Conservation (phyloP, 306 rosid species). For the Trifolium pratense region DNA sequence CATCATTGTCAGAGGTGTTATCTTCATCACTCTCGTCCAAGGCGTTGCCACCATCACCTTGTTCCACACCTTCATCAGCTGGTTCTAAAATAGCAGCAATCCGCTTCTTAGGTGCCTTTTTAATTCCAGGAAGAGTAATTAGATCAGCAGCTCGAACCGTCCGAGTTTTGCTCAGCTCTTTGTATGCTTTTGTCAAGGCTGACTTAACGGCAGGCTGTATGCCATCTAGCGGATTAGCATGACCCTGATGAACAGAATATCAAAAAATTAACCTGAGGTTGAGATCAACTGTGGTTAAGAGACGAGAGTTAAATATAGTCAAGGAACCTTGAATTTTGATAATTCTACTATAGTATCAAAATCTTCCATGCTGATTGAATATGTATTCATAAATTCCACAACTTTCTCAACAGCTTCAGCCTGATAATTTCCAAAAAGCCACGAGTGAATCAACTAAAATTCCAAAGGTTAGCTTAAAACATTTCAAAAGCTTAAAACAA, state of each 20-base stretch:
- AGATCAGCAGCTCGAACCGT: slow-evolving; percentile 81
- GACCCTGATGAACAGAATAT: slow-evolving; percentile 61
- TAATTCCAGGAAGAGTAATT: slow-evolving; percentile 70
- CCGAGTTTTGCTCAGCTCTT: slow-evolving; percentile 72
- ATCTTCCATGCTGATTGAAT: slow-evolving; percentile 87
- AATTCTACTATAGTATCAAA: slow-evolving; percentile 80
- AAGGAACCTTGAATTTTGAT: slow-evolving; percentile 83
- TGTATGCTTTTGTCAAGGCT: slow-evolving; percentile 89
- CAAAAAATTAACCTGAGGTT: slow-evolving; percentile 17
- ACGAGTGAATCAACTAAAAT: slow-evolving; percentile 23
- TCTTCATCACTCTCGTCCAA: slow-evolving; percentile 77
- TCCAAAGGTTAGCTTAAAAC: slow-evolving; percentile 30
- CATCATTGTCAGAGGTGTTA: slow-evolving; percentile 68
- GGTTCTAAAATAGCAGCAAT: slow-evolving; percentile 92
- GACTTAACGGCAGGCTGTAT: slow-evolving; percentile 73
- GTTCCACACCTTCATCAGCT: slow-evolving; percentile 60
- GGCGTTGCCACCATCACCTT: slow-evolving; percentile 51
- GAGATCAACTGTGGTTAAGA: slow-evolving; percentile 13
- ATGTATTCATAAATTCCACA: slow-evolving; percentile 87
- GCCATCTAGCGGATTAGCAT: slow-evolving; percentile 81
- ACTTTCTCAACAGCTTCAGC: slow-evolving; percentile 85
- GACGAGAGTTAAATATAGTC: slow-evolving; percentile 17
- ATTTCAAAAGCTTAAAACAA: slow-evolving; percentile 26
- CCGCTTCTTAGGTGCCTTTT: slow-evolving; percentile 82
- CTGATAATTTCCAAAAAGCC: slow-evolving; percentile 54